phyloP scores from a whole-genome alignment of 1,284 basidiomycete species.

The Blastosporella zonata region DNA sequence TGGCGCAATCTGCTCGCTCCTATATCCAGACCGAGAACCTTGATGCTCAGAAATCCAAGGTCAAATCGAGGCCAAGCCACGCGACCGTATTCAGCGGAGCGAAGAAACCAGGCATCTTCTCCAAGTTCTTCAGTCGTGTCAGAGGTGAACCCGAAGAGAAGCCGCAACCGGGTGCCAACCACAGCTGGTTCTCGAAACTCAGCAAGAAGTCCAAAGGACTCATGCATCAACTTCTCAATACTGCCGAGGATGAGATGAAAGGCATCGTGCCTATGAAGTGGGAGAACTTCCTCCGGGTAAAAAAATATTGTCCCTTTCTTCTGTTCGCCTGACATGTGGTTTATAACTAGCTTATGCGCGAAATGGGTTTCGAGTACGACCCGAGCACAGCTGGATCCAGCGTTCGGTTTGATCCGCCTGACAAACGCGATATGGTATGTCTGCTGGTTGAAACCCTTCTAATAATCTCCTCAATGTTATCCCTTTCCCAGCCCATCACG shows the following conservation, averaged over 20 bases:
- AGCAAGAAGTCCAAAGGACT: slow-evolving; percentile 54
- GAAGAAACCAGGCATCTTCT: slow-evolving; percentile 48
- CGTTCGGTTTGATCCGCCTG: slow-evolving; percentile 75
- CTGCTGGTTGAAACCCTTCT: background rate
- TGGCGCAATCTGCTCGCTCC: slow-evolving; percentile 66
- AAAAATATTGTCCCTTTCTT: background rate
- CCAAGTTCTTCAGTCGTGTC: slow-evolving; percentile 41
- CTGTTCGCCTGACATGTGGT: background rate
- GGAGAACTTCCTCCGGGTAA: slow-evolving; percentile 50
- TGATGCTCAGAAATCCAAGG: slow-evolving; percentile 52
- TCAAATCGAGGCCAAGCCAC: slow-evolving; percentile 64
- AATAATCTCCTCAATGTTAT: slow-evolving; percentile 6
- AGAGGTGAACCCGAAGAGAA: slow-evolving; percentile 22
- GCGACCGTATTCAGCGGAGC: slow-evolving; percentile 41
- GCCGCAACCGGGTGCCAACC: slow-evolving; percentile 41
- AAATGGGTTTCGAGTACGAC: slow-evolving; percentile 72
- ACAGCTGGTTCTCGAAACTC: slow-evolving; percentile 53
- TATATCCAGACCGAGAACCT: slow-evolving; percentile 58
- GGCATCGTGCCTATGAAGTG: slow-evolving; percentile 66
- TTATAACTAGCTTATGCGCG: slow-evolving; percentile 59
- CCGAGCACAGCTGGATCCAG: slow-evolving; percentile 77
- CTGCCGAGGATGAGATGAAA: slow-evolving; percentile 52
- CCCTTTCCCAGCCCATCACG: slow-evolving; percentile 53
- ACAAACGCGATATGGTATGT: slow-evolving; percentile 52
- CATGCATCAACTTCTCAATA: slow-evolving; percentile 64